Percentiles rank a stretch among this genome's conserved stretches.
Evolutionary conservation across 768 basidiomycete species (phyloP).

Genomic region (Collybiopsis confluens): DNA sequence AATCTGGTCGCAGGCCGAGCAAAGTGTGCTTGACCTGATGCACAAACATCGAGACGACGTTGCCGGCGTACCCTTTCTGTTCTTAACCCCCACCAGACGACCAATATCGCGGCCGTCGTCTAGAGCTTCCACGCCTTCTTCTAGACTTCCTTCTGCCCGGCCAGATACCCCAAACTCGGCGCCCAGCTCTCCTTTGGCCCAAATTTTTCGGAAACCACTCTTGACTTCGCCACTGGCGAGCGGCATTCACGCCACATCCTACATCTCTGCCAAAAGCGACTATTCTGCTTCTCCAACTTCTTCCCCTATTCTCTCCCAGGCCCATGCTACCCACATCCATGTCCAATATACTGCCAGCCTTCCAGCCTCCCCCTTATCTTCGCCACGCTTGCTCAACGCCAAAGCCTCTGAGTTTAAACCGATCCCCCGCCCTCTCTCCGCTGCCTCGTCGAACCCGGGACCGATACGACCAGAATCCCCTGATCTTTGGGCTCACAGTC

Average conservation of each 20-base stretch:
- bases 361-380: conserved; percentile 79
- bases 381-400: conserved; percentile 82
- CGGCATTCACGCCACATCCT: conserved; percentile 46
- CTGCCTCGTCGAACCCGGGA: conserved; percentile 60
- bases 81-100: conserved; percentile 74
- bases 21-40: conserved; percentile 91
- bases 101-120: conserved; percentile 81
- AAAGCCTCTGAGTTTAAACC: conserved; percentile 90
- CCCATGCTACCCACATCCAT: conserved; percentile 49
- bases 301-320: conserved; percentile 61
- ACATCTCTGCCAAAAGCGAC: conserved; percentile 50
- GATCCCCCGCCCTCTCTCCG: conserved; percentile 73
- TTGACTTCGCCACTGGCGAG: conserved; percentile 70
- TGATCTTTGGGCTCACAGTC: conserved; percentile 82
- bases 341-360: conserved; percentile 75
- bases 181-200: conserved; percentile 72
- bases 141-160: conserved; percentile 54
- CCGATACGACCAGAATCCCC: conserved; percentile 77
- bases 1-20: conserved; percentile 68
- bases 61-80: conserved; percentile 77
- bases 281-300: conserved; percentile 56
- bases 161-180: conserved; percentile 76
- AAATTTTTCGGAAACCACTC: conserved; percentile 74
- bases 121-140: conserved; percentile 67
- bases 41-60: conserved; percentile 89